Evolutionary conservation across 2,329 filamentous ascomycete genomes (phyloP), one percentile per base, ranked within the genome.

Genomic region (Nemania abortiva): DNA sequence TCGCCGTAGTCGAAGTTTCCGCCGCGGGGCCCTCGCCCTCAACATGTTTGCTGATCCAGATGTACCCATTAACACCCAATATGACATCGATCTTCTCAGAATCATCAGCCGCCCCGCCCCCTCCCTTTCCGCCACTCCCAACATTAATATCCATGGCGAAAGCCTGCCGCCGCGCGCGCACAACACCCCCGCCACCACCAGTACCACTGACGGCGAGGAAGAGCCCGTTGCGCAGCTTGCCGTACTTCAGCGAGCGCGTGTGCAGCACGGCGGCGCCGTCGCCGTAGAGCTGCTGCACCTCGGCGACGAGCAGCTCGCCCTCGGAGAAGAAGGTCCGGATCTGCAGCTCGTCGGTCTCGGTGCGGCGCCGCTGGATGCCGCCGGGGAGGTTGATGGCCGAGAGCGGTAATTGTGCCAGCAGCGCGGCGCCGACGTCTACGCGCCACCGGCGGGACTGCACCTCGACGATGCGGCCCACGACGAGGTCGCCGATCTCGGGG

Each of bases 261-360:
- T 99, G 96, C 77, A 99, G 84, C 66, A 91, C 91, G 0, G 96
- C 95, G 1, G 89, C 91, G 66, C 95, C 95, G 81, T 98, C 95
- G 66, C 90, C 87, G 79, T 94, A 93, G 63, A 99, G 85, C 74
- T 89, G 89, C 86, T 99, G 96, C 63, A 99, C 96, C 83, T 99
- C 96, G 0, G 96, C 96, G 20, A 98, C 93, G 18, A 99, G 84
- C 61, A 99, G 83, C 79, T 99, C 96, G 13, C 96, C 96, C 81
- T 99, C 96, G 63, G 92, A 91, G 83, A 99, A 98, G 82, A 98
- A 99, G n/a, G 90, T 93, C 59, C 96, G 90, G 81, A 99, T 98
- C 82, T 98, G 96, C 76, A 99, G 86, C 84, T 98, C 96, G 81
- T 99, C 96, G 18, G 96, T 97, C 77, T 95, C 95, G 31, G 96